Conservation (phyloP, 352 stramenopile species). For the Phytophthora quininea region DNA sequence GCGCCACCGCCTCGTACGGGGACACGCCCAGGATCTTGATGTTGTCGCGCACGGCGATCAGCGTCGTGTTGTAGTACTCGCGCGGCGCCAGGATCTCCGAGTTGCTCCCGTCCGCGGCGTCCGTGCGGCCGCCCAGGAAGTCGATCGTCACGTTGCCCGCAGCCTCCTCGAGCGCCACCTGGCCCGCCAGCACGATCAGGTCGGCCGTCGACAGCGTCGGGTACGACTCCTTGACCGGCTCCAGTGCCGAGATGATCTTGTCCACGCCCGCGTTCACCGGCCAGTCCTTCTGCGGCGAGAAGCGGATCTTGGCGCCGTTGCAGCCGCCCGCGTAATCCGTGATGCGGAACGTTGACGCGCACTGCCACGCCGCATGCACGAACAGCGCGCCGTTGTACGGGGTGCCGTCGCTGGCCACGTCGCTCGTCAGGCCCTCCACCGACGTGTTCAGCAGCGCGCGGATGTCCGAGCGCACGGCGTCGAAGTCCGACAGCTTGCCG, state of each 20-base stretch:
- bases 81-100: conserved; percentile 89
- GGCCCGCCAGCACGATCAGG: conserved; percentile 89
- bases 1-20: conserved; percentile 91
- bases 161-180: conserved; percentile 36
- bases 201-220: conserved; percentile 90
- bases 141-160: conserved; percentile 16
- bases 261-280: conserved; percentile 83
- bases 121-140: conserved; percentile 45
- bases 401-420: conserved; percentile 20
- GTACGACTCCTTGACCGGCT: conserved; percentile 89
- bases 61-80: conserved; percentile 77
- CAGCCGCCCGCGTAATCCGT: conserved; percentile 78
- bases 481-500: conserved; percentile 37
- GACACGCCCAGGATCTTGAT: conserved; percentile 93
- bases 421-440: conserved; percentile 30
- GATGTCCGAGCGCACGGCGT: conserved; percentile 36
- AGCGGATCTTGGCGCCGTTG: conserved; percentile 88
- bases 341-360: conserved; percentile 86
- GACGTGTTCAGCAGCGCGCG: conserved; percentile 32
- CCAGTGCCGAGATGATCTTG: conserved; percentile 74
- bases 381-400: conserved; percentile 52
- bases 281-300: conserved; percentile 83
- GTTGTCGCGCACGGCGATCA: conserved; percentile 88
- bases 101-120: conserved; percentile 68
- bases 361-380: conserved; percentile 89